These are phyloP conservation scores for Hamamelis virginiana DNA, from an alignment of 164 flowering plant genomes.

Conservation along the genomic window DNA sequence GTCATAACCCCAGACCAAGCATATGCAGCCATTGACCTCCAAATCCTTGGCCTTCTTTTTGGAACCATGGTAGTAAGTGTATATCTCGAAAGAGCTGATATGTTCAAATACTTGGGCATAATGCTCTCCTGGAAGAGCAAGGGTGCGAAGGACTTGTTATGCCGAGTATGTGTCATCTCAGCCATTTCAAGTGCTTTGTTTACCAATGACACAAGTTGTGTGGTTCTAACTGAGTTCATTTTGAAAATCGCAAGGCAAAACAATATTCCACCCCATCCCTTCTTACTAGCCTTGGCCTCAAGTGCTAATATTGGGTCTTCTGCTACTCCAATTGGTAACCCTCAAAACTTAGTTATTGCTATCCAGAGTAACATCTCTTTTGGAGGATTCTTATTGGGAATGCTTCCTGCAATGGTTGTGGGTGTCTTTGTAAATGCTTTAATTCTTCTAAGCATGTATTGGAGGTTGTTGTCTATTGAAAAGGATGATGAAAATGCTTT, in stretches of 20 bases:
- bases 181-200: slow-evolving; percentile 84
- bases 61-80: no score
- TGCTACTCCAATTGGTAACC: no score
- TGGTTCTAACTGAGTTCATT: slow-evolving; percentile 81
- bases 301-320: slow-evolving; percentile 91
- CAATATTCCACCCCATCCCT: slow-evolving; percentile 85
- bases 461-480: no score
- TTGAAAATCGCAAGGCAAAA: slow-evolving; percentile 80
- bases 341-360: no score
- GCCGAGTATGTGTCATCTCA: slow-evolving; percentile 65
- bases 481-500: no score
- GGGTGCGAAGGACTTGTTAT: slow-evolving; percentile 79
- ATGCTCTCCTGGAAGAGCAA: slow-evolving; percentile 70
- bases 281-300: slow-evolving; percentile 81
- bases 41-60: slow-evolving; percentile 85
- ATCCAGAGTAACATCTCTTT: slow-evolving; percentile 69
- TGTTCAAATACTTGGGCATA: slow-evolving; percentile 74
- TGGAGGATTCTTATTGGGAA: slow-evolving; percentile 60
- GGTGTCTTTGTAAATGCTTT: no score
- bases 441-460: no score
- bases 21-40: slow-evolving; percentile 78
- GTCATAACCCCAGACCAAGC: slow-evolving; percentile 80
- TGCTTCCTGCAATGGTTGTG: no score
- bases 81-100: no score
- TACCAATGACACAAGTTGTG: slow-evolving; percentile 89